Base-by-base conservation (phyloP, 345 rosid genomes). In the Lagerstroemia speciosa region DNA sequence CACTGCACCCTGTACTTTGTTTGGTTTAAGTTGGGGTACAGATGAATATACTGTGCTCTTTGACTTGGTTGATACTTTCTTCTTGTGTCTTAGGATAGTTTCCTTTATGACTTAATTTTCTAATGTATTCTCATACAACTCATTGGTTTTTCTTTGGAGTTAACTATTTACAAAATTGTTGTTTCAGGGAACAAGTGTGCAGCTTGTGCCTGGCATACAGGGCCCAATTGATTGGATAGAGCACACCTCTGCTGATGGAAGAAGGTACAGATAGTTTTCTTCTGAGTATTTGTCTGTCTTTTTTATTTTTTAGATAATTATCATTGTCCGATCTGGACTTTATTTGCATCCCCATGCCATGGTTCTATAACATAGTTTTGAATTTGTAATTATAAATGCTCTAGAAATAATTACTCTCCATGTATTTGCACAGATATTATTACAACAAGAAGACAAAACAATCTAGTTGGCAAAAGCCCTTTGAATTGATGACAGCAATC, bases 381-480 rank as follows among this genome's bases (percentile, higher is more conserved):
- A 24, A 36, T 38, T 65, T 36, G 0, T 38, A 31, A 37, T 16
- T 37, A 40, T 12, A 37, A 37, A 34, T 26, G 2, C 67, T 37
- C 46, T 37, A 26, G 9, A 36, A 10, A 65, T 57, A 32, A 32
- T 24, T 1, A 65, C 38, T 40, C 33, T 65, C 43, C 52, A 65
- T 58, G 1, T 58, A n/a, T 55, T 55, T 75, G 2, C 74, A 27
- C 80, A 94, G 99, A 66, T 94, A 85, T 83, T 94, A 91, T 80
- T 88, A 80, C 82, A 94, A 94, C 80, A 91, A 82, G 85, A 87
- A 72, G 82, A 84, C 93, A 53, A 84, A 82, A 67, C 83, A 75
- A 79, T 91, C 97, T 64, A 84, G 85, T 66, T 94, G 99, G 99
- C 95, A 88, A 80, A 94, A 91, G 84, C 99, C 99, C 67, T 71